These are phyloP conservation scores for Cornus suecica DNA, from an alignment of 148 eudicot species.

Conservation along the genomic window DNA sequence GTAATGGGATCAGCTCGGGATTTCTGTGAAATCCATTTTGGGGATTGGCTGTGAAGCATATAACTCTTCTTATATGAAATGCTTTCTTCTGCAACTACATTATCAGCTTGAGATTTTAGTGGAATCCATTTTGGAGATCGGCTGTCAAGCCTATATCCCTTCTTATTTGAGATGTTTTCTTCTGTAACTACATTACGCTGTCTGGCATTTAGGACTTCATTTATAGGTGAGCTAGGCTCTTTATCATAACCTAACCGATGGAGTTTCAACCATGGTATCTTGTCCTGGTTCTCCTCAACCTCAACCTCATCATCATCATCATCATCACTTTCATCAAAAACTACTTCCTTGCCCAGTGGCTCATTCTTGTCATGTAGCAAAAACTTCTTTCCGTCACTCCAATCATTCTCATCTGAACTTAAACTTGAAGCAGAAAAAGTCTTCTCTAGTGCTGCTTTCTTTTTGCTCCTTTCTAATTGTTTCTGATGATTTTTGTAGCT, in stretches of 20 bases:
- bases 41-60: conserved; percentile 3
- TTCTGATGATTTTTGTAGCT: neutral
- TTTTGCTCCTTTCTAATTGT: conserved; percentile 3
- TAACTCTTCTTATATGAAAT: neutral
- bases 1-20: conserved; percentile 6
- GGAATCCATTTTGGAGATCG: neutral
- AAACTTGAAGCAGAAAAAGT: conserved; percentile 15
- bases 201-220: neutral
- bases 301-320: no score
- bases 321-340: conserved; percentile 12
- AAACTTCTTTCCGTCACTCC: neutral
- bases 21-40: conserved; percentile 9
- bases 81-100: conserved; percentile 12
- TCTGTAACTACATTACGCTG: conserved; percentile 2
- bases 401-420: neutral
- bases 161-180: conserved; percentile 1
- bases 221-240: neutral
- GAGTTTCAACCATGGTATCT: conserved; percentile 7
- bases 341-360: neutral
- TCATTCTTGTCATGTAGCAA: neutral
- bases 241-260: neutral
- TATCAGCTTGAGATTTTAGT: neutral
- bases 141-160: neutral
- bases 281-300: neutral
- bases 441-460: neutral